Evolutionary conservation across 176 grass and related monocot genomes (phyloP), one percentile per base, ranked within the genome.

Genomic region (Metroxylon sagu): DNA sequence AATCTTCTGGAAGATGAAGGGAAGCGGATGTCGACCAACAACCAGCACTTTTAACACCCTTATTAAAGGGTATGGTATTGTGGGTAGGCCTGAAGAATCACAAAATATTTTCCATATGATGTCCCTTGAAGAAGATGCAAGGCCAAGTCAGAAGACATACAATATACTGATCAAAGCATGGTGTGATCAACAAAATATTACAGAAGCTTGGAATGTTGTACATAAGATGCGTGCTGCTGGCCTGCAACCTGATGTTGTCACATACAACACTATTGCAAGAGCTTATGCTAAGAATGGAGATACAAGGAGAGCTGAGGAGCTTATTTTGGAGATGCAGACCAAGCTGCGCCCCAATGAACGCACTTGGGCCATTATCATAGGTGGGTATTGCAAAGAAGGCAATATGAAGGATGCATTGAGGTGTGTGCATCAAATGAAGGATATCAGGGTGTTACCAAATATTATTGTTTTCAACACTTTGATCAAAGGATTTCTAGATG

Each of bases 121-220:
- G 84, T 70, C 27, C 4, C 63, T 35, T 7, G 78, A 73, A 57
- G 72, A 4, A 26, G 57, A 55, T 55, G 49, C 54, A 52, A 78
- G 54, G 26, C 83, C 87, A 28, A 87, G 68, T 73, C 79, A 85
- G 59, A 87, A 76, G 23, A 91, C 87, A 54, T 91, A 82, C 78
- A 97, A 97, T 67, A 91, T 87, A 54, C 81, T 91, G n/a, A 83
- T 97, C 14, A 97, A 91, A 74, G 87, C 78, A 50, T 97, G 92
- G 92, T 97, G 92, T 61, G 87, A 97, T 73, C 51, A 60, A 3
- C 31, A 83, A 77, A 88, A 77, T 39, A 55, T 97, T 53, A 72
- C 68, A 56, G 73, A 83, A 76, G 92, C 87, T 30, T 97, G 87
- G 87, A 58, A 74, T 28, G 55, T 80, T 2, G 48, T 88, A 56